These are phyloP conservation scores for Acanthamoeba divionensis DNA, from an alignment of 208 protist genomes.

Conservation along the genomic window DNA sequence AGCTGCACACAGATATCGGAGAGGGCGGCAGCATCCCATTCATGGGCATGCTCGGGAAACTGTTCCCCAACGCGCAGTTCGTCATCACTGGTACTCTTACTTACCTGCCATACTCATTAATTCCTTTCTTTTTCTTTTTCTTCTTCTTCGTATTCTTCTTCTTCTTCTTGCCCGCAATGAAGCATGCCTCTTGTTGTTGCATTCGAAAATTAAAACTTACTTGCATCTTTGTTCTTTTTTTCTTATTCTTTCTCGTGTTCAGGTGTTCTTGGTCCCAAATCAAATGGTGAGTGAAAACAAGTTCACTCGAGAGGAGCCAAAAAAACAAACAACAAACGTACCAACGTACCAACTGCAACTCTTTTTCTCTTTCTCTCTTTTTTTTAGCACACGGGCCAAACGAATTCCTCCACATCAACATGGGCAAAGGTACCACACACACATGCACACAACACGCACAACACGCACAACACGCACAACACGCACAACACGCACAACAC, in stretches of 20 bases:
- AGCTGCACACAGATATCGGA: background rate
- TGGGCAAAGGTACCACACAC: constrained; percentile 63
- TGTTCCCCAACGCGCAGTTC: constrained; percentile 91
- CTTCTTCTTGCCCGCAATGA: background rate
- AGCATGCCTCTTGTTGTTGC: background rate
- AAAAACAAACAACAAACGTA: constrained; percentile 60
- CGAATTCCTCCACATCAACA: constrained; percentile 91
- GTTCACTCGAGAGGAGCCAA: background rate
- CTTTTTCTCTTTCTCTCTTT: background rate
- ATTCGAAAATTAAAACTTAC: constrained; percentile 1
- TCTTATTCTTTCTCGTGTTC: background rate
- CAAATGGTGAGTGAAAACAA: constrained; percentile 23
- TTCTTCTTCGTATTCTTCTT: background rate
- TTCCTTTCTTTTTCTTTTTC: background rate
- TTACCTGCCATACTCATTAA: background rate
- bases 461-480: too few species aligned
- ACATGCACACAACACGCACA: too few species aligned
- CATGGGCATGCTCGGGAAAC: constrained; percentile 83
- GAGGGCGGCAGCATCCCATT: constrained; percentile 60
- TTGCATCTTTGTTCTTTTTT: background rate
- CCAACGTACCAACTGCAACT: background rate
- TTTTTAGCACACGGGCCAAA: constrained; percentile 89
- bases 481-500: too few species aligned
- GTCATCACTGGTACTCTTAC: constrained; percentile 81
- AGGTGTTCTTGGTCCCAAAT: constrained; percentile 87